Evolutionary conservation across 306 rosid genomes (phyloP), one percentile per base, ranked within the genome.

Genomic region (Rosa persica): DNA sequence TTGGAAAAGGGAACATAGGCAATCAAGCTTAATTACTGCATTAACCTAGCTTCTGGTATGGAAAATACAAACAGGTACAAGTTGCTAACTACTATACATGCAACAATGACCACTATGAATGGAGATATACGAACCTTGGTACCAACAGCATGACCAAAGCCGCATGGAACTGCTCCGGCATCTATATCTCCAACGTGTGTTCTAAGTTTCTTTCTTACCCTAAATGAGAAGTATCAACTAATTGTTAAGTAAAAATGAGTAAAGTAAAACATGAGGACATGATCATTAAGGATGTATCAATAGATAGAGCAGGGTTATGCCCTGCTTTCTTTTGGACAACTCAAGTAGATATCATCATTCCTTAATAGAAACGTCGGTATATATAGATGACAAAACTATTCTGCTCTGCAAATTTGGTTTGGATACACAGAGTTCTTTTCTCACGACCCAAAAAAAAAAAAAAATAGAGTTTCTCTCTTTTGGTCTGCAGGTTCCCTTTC

Each of bases 111-210:
- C n/a, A n/a, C n/a, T n/a, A n/a, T n/a, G n/a, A n/a, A n/a, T n/a
- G n/a, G n/a, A n/a, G n/a, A n/a, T n/a, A n/a, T n/a, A 86, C 98
- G 67, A 86, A 95, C 97, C 98, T 96, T 96, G 67, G 93, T 96
- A 52, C 99, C 98, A 72, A 96, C 93, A 48, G 97, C 99, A 76
- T 96, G 98, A 78, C 99, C 99, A 85, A 96, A 89, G 72, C 99
- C 99, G 77, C 99, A 96, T 27, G 99, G 94, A 80, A 96, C 97
- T 61, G 99, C 99, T 67, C 90, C 99, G 69, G 89, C 97, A 76
- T 96, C 97, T 57, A 96, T 87, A 79, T 96, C 99, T 68, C 99
- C 98, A 75, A 96, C 97, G 82, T 93, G 92, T 74, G 88, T 90
- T 81, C 98, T 89, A 84, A 91, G 96, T 82, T 89, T 87, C 90